Percentiles rank a stretch among this genome's conserved stretches.
Conservation (phyloP, 2,329 filamentous ascomycete species). For the Bisporella sp. region DNA sequence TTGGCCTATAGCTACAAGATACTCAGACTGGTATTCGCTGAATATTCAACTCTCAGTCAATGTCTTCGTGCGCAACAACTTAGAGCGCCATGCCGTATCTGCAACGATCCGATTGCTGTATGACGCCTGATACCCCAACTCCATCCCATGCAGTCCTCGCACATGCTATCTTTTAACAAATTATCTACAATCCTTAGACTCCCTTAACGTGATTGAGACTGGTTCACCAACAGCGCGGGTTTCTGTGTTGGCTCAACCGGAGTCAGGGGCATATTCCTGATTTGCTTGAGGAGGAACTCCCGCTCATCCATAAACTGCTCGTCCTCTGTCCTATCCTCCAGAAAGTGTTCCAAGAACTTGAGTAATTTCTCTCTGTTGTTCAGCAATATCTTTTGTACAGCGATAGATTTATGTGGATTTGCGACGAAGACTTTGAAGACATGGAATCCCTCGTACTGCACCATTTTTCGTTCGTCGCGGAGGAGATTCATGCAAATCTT, state of each 20-base stretch:
- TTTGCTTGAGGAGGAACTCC: slow-evolving; percentile 94
- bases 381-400: slow-evolving; percentile 89
- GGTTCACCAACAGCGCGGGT: slow-evolving; percentile 25
- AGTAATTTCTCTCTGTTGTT: slow-evolving; percentile 93
- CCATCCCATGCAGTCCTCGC: too few species aligned
- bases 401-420: slow-evolving; percentile 95
- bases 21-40: too few species aligned
- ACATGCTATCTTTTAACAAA: too few species aligned
- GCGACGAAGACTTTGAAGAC: slow-evolving; percentile 99
- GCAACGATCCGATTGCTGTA: too few species aligned
- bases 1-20: too few species aligned
- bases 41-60: too few species aligned
- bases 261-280: slow-evolving; percentile 58
- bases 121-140: too few species aligned
- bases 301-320: slow-evolving; percentile 98
- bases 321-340: slow-evolving; percentile 92
- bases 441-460: slow-evolving; percentile 98
- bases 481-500: slow-evolving; percentile 98
- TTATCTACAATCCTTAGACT: background rate
- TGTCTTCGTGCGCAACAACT: too few species aligned
- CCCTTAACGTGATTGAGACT: slow-evolving; percentile 12
- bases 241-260: slow-evolving; percentile 39
- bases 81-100: too few species aligned
- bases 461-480: slow-evolving; percentile 95
- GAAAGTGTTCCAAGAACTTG: slow-evolving; percentile 81